Evolutionary conservation across 768 basidiomycete genomes (phyloP).

Genomic region (Auriscalpium microsporum): DNA sequence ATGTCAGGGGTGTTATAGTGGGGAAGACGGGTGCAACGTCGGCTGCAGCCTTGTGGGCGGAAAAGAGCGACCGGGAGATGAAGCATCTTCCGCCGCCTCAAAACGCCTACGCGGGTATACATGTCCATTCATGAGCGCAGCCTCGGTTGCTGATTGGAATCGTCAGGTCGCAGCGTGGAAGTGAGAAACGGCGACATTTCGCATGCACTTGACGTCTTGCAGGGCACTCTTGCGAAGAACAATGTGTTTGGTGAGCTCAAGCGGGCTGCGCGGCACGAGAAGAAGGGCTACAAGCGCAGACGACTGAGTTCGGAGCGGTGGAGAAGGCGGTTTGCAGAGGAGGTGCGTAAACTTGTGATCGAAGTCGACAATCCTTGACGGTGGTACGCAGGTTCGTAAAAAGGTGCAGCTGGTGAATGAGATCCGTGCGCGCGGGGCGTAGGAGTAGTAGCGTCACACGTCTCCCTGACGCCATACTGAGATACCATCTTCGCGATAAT

Average conservation of each 20-base stretch:
- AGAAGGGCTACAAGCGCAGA: slow-evolving; percentile 72
- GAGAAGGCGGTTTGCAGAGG: slow-evolving; percentile 71
- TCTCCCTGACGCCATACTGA: slow-evolving; percentile 1
- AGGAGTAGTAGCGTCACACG: slow-evolving; percentile 15
- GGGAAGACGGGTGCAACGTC: too few relatives aligned
- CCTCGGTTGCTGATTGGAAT: neutral
- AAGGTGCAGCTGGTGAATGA: slow-evolving; percentile 74
- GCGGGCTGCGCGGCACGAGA: slow-evolving; percentile 60
- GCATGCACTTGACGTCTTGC: slow-evolving; percentile 40
- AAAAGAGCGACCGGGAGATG: slow-evolving; percentile 17
- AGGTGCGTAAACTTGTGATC: slow-evolving; percentile 37
- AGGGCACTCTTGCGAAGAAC: slow-evolving; percentile 45
- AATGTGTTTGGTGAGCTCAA: slow-evolving; percentile 43
- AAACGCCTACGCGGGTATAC: slow-evolving; percentile 49
- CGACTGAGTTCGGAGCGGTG: slow-evolving; percentile 69
- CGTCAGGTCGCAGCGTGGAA: slow-evolving; percentile 51
- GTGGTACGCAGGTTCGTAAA: slow-evolving; percentile 58
- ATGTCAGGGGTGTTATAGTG: too few relatives aligned
- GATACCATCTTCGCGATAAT: too few relatives aligned
- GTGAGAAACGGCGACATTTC: slow-evolving; percentile 38
- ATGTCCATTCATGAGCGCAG: slow-evolving; percentile 1
- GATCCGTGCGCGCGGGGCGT: slow-evolving; percentile 71
- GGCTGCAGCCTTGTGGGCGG: slow-evolving; percentile 35
- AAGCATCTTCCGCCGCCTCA: slow-evolving; percentile 28
- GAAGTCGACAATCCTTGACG: slow-evolving; percentile 10